Percentiles rank a stretch among this genome's conserved stretches.
Conservation (phyloP, 2,329 filamentous ascomycete species). For the Sclerotinia borealis region DNA sequence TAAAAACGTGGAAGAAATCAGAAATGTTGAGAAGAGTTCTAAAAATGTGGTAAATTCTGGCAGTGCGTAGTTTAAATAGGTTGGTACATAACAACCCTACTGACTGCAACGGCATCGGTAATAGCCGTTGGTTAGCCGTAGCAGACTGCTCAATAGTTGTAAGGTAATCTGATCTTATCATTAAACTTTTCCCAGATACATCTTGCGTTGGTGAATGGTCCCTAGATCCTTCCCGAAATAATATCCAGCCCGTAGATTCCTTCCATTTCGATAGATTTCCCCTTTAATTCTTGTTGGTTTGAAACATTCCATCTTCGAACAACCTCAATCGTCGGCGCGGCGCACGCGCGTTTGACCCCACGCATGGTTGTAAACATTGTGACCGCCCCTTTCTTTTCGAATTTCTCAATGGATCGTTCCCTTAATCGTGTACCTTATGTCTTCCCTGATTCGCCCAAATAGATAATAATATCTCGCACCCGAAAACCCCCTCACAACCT, state of each 20-base stretch:
- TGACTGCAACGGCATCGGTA: slow-evolving; percentile 1
- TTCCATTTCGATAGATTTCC: not conserved
- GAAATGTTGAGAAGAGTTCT: not conserved
- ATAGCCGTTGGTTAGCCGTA: not conserved
- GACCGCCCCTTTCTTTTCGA: not conserved
- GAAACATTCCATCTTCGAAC: slow-evolving; percentile 4
- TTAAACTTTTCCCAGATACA: not conserved
- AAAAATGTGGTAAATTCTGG: not conserved
- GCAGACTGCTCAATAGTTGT: not conserved
- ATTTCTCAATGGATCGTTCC: not conserved
- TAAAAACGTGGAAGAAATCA: not conserved
- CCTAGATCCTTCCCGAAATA: not conserved
- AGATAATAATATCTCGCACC: not conserved
- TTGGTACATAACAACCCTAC: not conserved
- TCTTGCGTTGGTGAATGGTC: not conserved
- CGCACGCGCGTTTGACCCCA: slow-evolving; percentile 11
- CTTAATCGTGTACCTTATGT: not conserved
- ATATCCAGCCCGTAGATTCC: not conserved
- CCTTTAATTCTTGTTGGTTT: not conserved
- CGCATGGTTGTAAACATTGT: not conserved
- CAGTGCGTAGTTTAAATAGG: slow-evolving; percentile 2
- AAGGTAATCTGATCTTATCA: not conserved
- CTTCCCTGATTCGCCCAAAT: not conserved
- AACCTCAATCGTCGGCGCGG: not conserved
- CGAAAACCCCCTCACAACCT: not conserved